These are phyloP conservation scores for Bruguiera hainesii DNA, from an alignment of 441 rosid genomes.

Conservation along the genomic window DNA sequence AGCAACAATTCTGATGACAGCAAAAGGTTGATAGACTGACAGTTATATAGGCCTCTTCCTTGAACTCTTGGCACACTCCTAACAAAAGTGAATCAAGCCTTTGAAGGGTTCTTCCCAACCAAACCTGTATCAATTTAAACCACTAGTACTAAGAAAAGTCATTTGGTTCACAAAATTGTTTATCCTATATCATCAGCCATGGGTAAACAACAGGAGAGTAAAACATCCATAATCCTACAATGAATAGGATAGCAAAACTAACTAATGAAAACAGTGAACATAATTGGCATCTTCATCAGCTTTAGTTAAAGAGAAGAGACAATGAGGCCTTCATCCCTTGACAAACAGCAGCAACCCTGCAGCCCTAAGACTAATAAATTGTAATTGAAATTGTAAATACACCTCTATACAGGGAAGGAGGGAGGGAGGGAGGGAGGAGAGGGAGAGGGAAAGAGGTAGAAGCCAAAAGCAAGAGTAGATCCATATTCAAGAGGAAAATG, in stretches of 20 bases:
- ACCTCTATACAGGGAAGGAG: neutral
- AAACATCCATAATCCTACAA: conserved; percentile 8
- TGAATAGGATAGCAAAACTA: conserved; percentile 3
- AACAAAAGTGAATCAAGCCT: conserved; percentile 88
- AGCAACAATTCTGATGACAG: neutral
- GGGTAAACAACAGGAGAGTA: conserved; percentile 18
- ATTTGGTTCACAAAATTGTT: no score
- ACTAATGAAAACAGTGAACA: neutral
- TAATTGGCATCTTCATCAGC: conserved; percentile 5
- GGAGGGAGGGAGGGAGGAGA: no score
- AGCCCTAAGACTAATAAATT: neutral
- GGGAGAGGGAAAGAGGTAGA: neutral
- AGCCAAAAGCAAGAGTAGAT: neutral
- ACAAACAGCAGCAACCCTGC: neutral
- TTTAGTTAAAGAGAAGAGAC: neutral
- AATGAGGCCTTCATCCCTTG: no score
- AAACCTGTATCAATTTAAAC: conserved; percentile 56
- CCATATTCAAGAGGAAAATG: neutral
- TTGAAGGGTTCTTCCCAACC: conserved; percentile 98
- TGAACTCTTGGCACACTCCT: conserved; percentile 95
- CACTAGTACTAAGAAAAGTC: conserved; percentile 17
- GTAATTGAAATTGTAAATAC: neutral
- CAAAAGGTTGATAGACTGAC: conserved; percentile 48
- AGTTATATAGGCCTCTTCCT: conserved; percentile 80
- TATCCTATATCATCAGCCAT: conserved; percentile 1